These are phyloP conservation scores for Aspergillus oerlinghausenensis DNA, from an alignment of 2,329 filamentous ascomycete species.

Conservation along the genomic window DNA sequence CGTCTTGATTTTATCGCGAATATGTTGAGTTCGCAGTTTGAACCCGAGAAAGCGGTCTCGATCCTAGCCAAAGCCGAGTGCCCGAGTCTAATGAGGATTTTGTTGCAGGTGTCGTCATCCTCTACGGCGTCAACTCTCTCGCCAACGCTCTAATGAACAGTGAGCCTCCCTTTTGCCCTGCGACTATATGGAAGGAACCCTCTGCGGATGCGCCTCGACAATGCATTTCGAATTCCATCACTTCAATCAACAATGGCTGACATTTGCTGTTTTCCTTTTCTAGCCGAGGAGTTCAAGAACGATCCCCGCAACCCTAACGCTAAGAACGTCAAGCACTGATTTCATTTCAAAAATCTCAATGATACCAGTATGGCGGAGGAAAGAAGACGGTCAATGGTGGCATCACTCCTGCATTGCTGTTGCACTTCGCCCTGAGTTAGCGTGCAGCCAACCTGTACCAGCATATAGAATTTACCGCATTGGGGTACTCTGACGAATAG, in stretches of 20 bases:
- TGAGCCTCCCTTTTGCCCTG: slow-evolving; percentile 48
- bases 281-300: slow-evolving; percentile 94
- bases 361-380: slow-evolving; percentile 14
- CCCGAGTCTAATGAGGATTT: slow-evolving; percentile 22
- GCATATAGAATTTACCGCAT: slow-evolving; percentile 36
- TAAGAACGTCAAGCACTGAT: slow-evolving; percentile 36
- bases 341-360: slow-evolving; percentile 12
- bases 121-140: slow-evolving; percentile 85
- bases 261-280: slow-evolving; percentile 2
- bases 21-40: background rate
- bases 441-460: slow-evolving; percentile 34
- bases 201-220: background rate
- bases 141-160: slow-evolving; percentile 72
- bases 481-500: slow-evolving; percentile 32
- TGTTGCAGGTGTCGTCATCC: slow-evolving; percentile 68
- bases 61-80: background rate
- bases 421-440: slow-evolving; percentile 22
- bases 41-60: background rate
- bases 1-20: background rate
- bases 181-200: background rate
- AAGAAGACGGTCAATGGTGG: slow-evolving; percentile 15
- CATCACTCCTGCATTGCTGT: slow-evolving; percentile 16
- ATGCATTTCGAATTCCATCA: background rate
- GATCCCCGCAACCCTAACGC: slow-evolving; percentile 73
- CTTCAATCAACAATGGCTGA: slow-evolving; percentile 16